Evolutionary conservation across 2,329 filamentous ascomycete species (phyloP), one percentile per base, ranked within the genome.

Genomic region (Pseudocercospora eumusae): DNA sequence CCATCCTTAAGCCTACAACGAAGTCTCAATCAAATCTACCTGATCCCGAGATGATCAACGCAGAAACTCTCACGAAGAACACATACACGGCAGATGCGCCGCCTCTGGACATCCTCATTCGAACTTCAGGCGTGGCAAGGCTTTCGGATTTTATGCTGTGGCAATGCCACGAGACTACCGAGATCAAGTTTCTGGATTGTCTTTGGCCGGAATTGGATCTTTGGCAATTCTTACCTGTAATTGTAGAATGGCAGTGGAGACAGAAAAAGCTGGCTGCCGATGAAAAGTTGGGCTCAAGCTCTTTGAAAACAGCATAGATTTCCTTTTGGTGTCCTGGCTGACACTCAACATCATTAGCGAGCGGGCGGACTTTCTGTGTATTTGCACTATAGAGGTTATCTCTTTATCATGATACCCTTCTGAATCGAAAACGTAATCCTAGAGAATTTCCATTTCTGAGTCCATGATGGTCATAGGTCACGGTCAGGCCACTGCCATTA

Each of bases 121-220:
- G 95, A 56, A 99, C 95, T 4, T 97, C 92, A 65, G 93, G 93
- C 27, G 95, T 99, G 13, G 89, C 93, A 76, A 85, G 95, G 54
- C 81, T 99, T 62, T 97, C 92, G 73, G 95, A 99, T 75, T 99
- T 98, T 71, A 95, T 99, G 93, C 86, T 99, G 33, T 99, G 95
- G 95, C 95, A 99, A 77, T 95, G 91, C 71, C 93, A 98, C 73
- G 86, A 96, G 73, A 83, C 93, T 66, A 97, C 95, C 0, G 90
- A 96, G 63, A 89, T 99, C 66, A 91, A 96, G 63, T 99, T 98
- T 74, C 79, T 97, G 60, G 86, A 96, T 70, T 95, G 91, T 67
- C 82, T 96, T 65, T 99, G 95, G 95, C 95, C 95, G 1, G 92
- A 97, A 66, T 97, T 99, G 70, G 92, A 96, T 74, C 82, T 99